phyloP scores from a whole-genome alignment of 1,284 basidiomycete genomes.

The Sanghuangporus baumii region DNA sequence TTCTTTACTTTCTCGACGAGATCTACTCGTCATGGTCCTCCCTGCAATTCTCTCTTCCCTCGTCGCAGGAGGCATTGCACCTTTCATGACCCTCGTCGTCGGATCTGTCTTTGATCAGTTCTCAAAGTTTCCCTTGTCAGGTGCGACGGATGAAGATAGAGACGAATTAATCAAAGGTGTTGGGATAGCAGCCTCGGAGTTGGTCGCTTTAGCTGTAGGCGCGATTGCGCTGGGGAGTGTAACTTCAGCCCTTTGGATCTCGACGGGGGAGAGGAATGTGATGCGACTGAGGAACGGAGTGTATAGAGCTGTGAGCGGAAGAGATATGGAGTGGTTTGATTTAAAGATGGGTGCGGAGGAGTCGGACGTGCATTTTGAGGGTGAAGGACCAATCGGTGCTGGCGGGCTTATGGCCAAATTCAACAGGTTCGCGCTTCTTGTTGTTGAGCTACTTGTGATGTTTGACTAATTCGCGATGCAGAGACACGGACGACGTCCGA shows the following conservation, averaged over 20 bases:
- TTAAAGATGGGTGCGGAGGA: constrained; percentile 67
- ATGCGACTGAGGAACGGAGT: constrained; percentile 64
- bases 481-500: constrained; percentile 93
- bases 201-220: constrained; percentile 67
- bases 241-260: constrained; percentile 81
- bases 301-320: constrained; percentile 63
- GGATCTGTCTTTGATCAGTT: constrained; percentile 86
- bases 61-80: constrained; percentile 73
- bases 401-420: constrained; percentile 96
- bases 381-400: constrained; percentile 63
- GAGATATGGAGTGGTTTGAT: constrained; percentile 88
- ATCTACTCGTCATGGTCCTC: constrained; percentile 54
- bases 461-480: constrained; percentile 29
- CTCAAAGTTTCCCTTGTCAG: constrained; percentile 41
- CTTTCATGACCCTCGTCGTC: constrained; percentile 90
- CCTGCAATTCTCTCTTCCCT: constrained; percentile 72
- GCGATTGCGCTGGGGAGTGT: constrained; percentile 71
- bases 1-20: constrained; percentile 51
- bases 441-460: not conserved
- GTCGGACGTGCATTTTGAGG: constrained; percentile 27
- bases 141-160: constrained; percentile 31
- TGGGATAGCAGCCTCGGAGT: constrained; percentile 58
- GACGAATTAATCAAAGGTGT: constrained; percentile 53
- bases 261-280: constrained; percentile 79
- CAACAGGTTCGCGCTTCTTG: constrained; percentile 54